Evolutionary conservation across 1,139 yeast genomes (phyloP).

Genomic region (Hanseniaspora sp.): DNA sequence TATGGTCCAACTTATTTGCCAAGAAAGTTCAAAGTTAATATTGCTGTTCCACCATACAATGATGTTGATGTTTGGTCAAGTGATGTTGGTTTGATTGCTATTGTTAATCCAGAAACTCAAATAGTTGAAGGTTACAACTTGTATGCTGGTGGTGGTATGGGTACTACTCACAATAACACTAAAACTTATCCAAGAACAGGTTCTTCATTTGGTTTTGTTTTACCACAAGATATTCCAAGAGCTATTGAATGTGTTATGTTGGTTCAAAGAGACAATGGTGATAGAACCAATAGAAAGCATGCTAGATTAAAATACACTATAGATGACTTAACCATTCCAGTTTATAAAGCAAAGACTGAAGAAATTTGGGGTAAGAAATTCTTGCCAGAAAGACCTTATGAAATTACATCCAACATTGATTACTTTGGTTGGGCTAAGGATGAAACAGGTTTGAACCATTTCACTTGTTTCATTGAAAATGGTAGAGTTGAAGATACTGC

Average conservation of each 20-base stretch:
- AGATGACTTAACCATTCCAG: conserved; percentile 82
- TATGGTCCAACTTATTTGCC: conserved; percentile 85
- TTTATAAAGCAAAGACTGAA: conserved; percentile 69
- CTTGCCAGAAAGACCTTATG: conserved; percentile 56
- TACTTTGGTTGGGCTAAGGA: conserved; percentile 91
- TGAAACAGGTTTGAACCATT: conserved; percentile 77
- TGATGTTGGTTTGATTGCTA: conserved; percentile 86
- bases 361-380: conserved; percentile 69
- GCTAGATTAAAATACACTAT: conserved; percentile 95
- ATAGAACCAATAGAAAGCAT: conserved; percentile 91
- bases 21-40: conserved; percentile 89
- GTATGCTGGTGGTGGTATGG: conserved; percentile 98
- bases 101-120: conserved; percentile 56
- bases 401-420: conserved; percentile 79
- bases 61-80: conserved; percentile 96
- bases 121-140: conserved; percentile 63
- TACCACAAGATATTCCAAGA: conserved; percentile 54
- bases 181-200: conserved; percentile 96
- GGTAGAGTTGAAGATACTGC: conserved; percentile 94
- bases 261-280: conserved; percentile 92
- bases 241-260: conserved; percentile 89
- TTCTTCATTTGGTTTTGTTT: conserved; percentile 66
- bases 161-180: conserved; percentile 90
- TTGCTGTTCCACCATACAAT: conserved; percentile 91
- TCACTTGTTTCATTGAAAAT: conserved; percentile 88